Base-by-base conservation (phyloP, 345 rosid species). In the Bruguiera gymnorhiza region DNA sequence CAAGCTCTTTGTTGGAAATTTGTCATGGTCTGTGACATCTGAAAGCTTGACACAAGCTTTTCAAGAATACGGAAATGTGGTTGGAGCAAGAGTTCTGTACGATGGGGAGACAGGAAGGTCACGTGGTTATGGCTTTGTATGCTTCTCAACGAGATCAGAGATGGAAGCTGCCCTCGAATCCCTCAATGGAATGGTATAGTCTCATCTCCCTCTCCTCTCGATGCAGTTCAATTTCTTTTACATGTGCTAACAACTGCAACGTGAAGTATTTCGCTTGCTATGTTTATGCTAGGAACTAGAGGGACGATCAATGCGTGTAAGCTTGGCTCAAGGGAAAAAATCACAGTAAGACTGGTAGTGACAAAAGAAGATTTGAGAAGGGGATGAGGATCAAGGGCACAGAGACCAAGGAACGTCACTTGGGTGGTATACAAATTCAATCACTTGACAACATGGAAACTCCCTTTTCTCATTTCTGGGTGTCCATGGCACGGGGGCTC, bases 31-130 rank as follows among this genome's bases (percentile, higher is more conserved):
- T 0, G 91, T 87, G 13, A 89, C 93, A 24, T 78, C 93, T 0
- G 97, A 94, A 65, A 81, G 89, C 21, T 81, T 89, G 79, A 79
- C 80, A 54, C 72, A 75, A 82, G 90, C 92, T 51, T 94, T 91
- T 78, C 75, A 84, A 77, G 86, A 84, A 54, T 88, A 84, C 59
- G 99, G 97, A 24, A 80, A 82, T 24, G 87, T 95, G 36, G 88
- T 91, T 63, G 96, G 93, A 23, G 90, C 97, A 9, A 86, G 97
- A 78, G 97, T 95, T 78, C 80, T 95, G 32, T 88, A 53, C 2
- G 96, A 95, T 57, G 99, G 99, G 39, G 95, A 94, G 70, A 88
- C 96, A 0, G 99, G 99, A 24, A 86, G 82, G 65, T 89, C 98
- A 1, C 75, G 82, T 0, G 98, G 99, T 16, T 91, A 89, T 31